Evolutionary conservation across 192 early-diverging fungal genomes (phyloP).

Genomic region (Backusella westeae): DNA sequence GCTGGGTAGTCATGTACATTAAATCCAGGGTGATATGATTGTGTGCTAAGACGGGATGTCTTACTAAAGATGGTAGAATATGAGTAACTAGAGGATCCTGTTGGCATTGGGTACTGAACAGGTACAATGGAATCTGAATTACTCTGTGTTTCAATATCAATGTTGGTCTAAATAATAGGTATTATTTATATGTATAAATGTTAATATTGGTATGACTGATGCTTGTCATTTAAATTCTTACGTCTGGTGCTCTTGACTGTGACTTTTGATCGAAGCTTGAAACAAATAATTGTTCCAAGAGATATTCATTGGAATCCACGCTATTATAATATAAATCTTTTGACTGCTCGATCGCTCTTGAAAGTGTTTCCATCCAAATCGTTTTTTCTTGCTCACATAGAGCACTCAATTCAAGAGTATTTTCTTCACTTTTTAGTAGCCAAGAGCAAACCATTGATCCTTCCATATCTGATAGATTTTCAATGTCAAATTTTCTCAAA

Average conservation of each 20-base stretch:
- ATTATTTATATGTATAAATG: background rate
- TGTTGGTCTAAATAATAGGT: background rate
- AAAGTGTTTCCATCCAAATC: constrained; percentile 51
- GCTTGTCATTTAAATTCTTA: background rate
- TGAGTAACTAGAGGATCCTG: background rate
- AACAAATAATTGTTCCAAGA: constrained; percentile 30
- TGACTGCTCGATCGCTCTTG: constrained; percentile 42
- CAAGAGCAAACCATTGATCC: constrained; percentile 15
- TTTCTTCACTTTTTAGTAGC: constrained; percentile 23
- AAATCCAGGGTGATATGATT: background rate
- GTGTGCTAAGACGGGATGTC: background rate
- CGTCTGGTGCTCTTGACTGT: background rate
- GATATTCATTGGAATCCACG: constrained; percentile 6
- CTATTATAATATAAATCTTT: constrained; percentile 18
- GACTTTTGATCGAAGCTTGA: constrained; percentile 24
- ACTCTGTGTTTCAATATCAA: background rate
- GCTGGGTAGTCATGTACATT: background rate
- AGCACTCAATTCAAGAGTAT: constrained; percentile 55
- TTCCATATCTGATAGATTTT: constrained; percentile 40
- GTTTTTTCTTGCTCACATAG: constrained; percentile 48
- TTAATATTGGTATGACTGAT: background rate
- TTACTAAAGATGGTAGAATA: background rate
- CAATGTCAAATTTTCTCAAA: constrained; percentile 56
- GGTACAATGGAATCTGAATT: background rate
- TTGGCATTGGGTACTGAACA: background rate